Evolutionary conservation across 768 basidiomycete genomes (phyloP), one percentile per base, ranked within the genome.

Genomic region (Mycena vulgaris): DNA sequence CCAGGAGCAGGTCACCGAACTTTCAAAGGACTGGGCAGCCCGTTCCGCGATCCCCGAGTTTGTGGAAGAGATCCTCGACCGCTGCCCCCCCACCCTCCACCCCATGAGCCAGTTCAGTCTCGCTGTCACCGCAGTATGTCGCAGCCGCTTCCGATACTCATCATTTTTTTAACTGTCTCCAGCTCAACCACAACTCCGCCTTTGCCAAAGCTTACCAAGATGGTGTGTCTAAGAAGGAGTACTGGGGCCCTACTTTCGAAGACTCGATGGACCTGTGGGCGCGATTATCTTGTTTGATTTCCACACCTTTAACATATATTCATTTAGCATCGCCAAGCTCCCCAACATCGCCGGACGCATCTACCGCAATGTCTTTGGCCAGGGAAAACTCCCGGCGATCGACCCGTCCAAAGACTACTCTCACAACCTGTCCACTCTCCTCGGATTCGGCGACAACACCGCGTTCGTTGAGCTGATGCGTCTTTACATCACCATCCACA

Each of bases 61-160:
- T 75, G 93, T 99, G n/a, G 96, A 98, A 82, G 96, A 98, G 78
- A 89, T 98, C 75, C 89, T 99, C 59, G 97, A 99, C 85, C 84
- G 96, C 80, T 95, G 94, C 83, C 94, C 94, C 23, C 92, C 93
- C 58, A 97, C 96, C 19, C 89, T 99, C 51, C 97, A 99, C 82
- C 97, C 97, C 72, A 99, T 99, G 97, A 96, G 94, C 82, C 97
- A 99, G 84, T 98, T 99, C 85, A 93, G 93, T 80, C 85, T 98
- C 78, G 97, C 97, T 68, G 95, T 97, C 75, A 98, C 97, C 73
- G 96, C 97, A 33, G 93, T 94, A 79, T 49, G 89, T 82, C 17
- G 33, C 51, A 66, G 14, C 31, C 31, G 58, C 9, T 2, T 52
- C 69, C 71, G 56, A 45, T 19, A 52, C 25, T 53, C 28, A 11